Evolutionary conservation across 1,139 yeast species (phyloP).

Genomic region (Pneumocystis murina): DNA sequence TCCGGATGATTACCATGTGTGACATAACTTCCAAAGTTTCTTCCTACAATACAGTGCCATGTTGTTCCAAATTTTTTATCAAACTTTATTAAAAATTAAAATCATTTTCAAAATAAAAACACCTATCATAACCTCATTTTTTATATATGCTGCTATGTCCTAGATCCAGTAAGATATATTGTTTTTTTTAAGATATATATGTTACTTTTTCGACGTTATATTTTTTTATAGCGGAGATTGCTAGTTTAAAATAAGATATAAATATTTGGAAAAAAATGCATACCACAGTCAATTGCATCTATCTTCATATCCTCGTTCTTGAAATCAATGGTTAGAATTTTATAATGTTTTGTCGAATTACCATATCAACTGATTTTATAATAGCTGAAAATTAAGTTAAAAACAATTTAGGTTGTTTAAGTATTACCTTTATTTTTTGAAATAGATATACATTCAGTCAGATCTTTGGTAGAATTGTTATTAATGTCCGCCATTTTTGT

Average conservation of each 20-base stretch:
- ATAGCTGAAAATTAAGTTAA: slow-evolving; percentile 20
- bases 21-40: slow-evolving; percentile 82
- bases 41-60: slow-evolving; percentile 94
- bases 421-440: background rate
- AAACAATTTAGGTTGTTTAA: background rate
- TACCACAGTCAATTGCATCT: slow-evolving; percentile 22
- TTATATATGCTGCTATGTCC: slow-evolving; percentile 68
- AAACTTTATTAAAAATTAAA: slow-evolving; percentile 19
- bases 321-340: background rate
- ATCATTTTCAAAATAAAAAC: background rate
- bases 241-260: slow-evolving; percentile 43
- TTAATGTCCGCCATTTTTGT: background rate
- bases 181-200: slow-evolving; percentile 13
- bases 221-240: slow-evolving; percentile 43
- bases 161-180: slow-evolving; percentile 33
- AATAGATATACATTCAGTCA: background rate
- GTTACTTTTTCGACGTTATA: slow-evolving; percentile 34
- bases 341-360: slow-evolving; percentile 14
- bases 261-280: slow-evolving; percentile 4
- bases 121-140: slow-evolving; percentile 39
- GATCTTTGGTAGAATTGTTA: background rate
- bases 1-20: slow-evolving; percentile 44
- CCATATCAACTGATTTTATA: slow-evolving; percentile 33
- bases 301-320: slow-evolving; percentile 24
- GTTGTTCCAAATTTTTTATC: slow-evolving; percentile 59